Percentiles rank a stretch among this genome's conserved stretches.
Conservation (phyloP, 805 yeast genomes). For the Candida coleopterorum region DNA sequence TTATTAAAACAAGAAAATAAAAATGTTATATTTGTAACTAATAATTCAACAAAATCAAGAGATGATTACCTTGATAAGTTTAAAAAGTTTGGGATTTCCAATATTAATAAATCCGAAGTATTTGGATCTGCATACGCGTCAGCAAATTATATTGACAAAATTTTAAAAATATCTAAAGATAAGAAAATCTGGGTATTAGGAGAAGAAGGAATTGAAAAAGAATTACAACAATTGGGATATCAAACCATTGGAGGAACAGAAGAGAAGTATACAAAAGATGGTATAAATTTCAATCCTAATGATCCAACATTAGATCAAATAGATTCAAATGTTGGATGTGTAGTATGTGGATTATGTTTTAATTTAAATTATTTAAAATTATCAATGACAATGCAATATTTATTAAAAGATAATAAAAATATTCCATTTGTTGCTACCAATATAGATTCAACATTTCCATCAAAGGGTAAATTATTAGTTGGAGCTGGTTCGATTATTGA, state of each 20-base stretch:
- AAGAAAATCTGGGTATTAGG: conserved; percentile 89
- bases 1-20: conserved; percentile 54
- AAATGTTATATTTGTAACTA: conserved; percentile 83
- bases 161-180: conserved; percentile 65
- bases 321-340: conserved; percentile 79
- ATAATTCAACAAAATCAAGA: conserved; percentile 91
- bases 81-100: conserved; percentile 49
- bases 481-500: conserved; percentile 95
- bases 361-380: conserved; percentile 76
- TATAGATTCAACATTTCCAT: conserved; percentile 91
- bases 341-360: conserved; percentile 81
- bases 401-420: conserved; percentile 50
- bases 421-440: conserved; percentile 87
- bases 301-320: conserved; percentile 50
- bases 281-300: conserved; percentile 50
- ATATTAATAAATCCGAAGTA: conserved; percentile 56
- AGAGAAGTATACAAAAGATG: conserved; percentile 43
- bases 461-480: conserved; percentile 77
- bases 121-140: conserved; percentile 92
- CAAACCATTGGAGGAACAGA: conserved; percentile 80
- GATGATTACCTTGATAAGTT: conserved; percentile 73
- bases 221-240: conserved; percentile 71
- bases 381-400: conserved; percentile 76
- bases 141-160: conserved; percentile 77
- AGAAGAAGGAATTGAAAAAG: conserved; percentile 79